Base-by-base conservation (phyloP, 108 stramenopile genomes). In the Skeletonema costatum region DNA sequence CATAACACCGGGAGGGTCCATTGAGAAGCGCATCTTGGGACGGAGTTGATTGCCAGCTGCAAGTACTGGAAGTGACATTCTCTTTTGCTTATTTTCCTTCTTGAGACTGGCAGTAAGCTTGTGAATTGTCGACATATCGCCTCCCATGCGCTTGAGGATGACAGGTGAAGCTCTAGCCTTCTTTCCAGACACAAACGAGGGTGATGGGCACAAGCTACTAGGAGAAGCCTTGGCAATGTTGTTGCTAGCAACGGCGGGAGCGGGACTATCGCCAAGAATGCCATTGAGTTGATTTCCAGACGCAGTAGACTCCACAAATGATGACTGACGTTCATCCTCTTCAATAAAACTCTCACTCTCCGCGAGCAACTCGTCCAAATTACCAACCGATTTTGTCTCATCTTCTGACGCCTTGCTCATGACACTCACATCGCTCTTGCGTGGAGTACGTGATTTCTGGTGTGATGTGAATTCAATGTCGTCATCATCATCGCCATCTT, bases 171-270 rank as follows among this genome's bases (percentile, higher is more conserved):
- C 64, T 44, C 68, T 50, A 31, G 19, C 39, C 65, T 73, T 82
- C 60, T 82, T 73, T n/a, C 75, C 75, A 12, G 75, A 73, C 13
- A 75, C n/a, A 39, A 82, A 82, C 33, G 66, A 73, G 10, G 82
- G 82, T 0, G 82, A 82, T 16, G 74, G 82, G 30, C 82, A 71
- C 16, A 82, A 71, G 46, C 48, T 56, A 58, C 68, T 50, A 33
- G 39, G 61, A 39, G 67, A 61, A 25, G 41, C 32, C 14, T 41
- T 71, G 59, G 46, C 42, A 39, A 50, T 17, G 5, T 41, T 35
- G 32, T 1, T 5, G 7, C 33, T 58, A 10, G n/a, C 14, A 29
- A 29, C 38, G 17, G 14, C 38, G 21, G 46, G 62, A 68, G 14
- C 38, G 9, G 46, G 62, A 68, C 42, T 44, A 35, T 35, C 12